phyloP scores from a whole-genome alignment of 305 asterid species.

The Solanum hybrid region DNA sequence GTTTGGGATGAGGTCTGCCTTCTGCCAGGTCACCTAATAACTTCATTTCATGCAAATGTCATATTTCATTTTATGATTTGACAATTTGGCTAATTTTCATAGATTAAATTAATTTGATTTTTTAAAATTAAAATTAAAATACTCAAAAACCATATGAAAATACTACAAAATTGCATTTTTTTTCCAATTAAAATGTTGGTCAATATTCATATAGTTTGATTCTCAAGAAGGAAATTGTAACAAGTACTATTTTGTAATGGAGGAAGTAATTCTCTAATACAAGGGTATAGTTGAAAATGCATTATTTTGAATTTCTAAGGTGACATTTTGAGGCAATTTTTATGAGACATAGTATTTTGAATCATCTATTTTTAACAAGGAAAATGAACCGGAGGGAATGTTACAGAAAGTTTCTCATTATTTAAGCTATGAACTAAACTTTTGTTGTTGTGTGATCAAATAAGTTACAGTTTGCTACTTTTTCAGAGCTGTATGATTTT shows the following conservation, averaged over 20 bases:
- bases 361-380: neutral
- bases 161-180: neutral
- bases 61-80: neutral
- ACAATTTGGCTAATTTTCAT: neutral
- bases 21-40: neutral
- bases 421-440: neutral
- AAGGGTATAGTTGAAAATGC: neutral
- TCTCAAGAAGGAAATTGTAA: neutral
- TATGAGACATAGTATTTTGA: neutral
- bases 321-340: neutral
- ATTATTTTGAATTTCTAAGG: neutral
- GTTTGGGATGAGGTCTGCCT: conserved; percentile 27
- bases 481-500: neutral
- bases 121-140: neutral
- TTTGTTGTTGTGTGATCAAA: neutral
- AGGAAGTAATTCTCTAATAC: neutral
- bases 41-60: neutral
- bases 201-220: neutral
- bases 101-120: neutral
- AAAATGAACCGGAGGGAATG: accelerated
- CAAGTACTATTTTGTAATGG: neutral
- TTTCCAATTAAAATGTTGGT: neutral
- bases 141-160: neutral
- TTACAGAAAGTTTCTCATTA: neutral
- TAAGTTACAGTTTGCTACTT: neutral